A percentile compares a stretch with the other conserved stretches of the same genome.
Conservation (phyloP, 306 rosid species). For the Lathyrus oleraceus region DNA sequence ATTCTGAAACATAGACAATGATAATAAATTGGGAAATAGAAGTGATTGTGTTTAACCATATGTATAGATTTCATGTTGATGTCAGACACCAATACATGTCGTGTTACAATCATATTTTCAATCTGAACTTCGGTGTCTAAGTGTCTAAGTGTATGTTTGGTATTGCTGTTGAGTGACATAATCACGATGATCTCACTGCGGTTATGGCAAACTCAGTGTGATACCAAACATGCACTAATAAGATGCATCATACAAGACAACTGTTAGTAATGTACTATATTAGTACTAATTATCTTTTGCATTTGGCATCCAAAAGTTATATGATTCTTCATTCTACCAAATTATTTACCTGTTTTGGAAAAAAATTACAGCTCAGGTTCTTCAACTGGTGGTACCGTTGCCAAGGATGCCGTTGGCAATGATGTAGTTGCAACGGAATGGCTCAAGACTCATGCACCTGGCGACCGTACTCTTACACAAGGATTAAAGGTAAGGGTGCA, state of each 20-base stretch:
- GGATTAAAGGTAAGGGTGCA: slow-evolving; percentile 67
- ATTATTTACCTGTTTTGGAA: background rate
- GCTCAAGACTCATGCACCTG: slow-evolving; percentile 88
- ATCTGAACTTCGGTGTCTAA: background rate
- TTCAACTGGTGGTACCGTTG: slow-evolving; percentile 57
- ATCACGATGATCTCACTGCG: no score
- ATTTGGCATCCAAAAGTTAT: slow-evolving; percentile 12
- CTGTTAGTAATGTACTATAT: background rate
- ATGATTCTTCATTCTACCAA: slow-evolving; percentile 22
- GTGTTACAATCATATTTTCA: background rate
- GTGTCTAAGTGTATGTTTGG: no score
- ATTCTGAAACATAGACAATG: background rate
- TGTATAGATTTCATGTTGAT: background rate
- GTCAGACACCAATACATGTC: background rate
- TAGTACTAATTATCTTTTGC: background rate
- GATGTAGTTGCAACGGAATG: slow-evolving; percentile 74
- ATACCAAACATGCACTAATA: no score
- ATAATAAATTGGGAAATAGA: background rate
- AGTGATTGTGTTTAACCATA: background rate
- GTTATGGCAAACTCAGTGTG: no score
- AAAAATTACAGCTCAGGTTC: slow-evolving; percentile 62
- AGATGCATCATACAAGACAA: background rate
- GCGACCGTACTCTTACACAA: slow-evolving; percentile 89
- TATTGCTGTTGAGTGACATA: no score
- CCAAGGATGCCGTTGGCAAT: slow-evolving; percentile 91